These are phyloP conservation scores for Emergomyces africanus DNA, from an alignment of 2,329 filamentous ascomycete species.

Conservation along the genomic window DNA sequence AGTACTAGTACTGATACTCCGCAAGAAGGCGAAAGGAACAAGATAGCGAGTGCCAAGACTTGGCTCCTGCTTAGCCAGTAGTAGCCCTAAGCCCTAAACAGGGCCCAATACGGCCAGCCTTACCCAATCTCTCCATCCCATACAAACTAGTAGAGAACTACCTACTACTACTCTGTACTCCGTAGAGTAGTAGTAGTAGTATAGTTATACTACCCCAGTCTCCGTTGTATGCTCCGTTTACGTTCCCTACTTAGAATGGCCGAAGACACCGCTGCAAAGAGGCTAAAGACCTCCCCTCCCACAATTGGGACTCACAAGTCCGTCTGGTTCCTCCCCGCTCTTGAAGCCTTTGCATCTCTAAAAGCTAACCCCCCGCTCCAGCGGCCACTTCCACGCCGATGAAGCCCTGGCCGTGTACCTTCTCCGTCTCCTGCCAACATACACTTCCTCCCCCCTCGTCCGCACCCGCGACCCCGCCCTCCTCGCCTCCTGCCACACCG, in stretches of 20 bases:
- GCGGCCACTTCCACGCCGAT: constrained; percentile 96
- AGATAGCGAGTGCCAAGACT: too few relatives aligned
- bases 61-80: not conserved
- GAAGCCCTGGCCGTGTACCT: constrained; percentile 95
- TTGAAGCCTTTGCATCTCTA: not conserved
- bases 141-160: too few relatives aligned
- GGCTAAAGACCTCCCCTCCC: constrained; percentile 61
- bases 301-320: constrained; percentile 85
- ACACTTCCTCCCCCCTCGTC: constrained; percentile 59
- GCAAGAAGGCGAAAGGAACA: too few relatives aligned
- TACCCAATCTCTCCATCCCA: not conserved
- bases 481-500: constrained; percentile 76
- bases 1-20: too few relatives aligned
- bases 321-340: not conserved
- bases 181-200: too few relatives aligned
- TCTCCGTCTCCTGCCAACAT: constrained; percentile 76
- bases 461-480: constrained; percentile 75
- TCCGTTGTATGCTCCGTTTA: constrained; percentile 19
- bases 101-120: not conserved
- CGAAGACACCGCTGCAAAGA: constrained; percentile 58
- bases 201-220: not conserved
- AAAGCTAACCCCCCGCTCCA: constrained; percentile 15
- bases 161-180: too few relatives aligned
- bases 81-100: not conserved
- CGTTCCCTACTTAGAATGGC: constrained; percentile 46